Percentiles rank a stretch among this genome's conserved stretches.
phyloP scores from a whole-genome alignment of 495 filamentous ascomycete genomes.

The Penicillium lagena region DNA sequence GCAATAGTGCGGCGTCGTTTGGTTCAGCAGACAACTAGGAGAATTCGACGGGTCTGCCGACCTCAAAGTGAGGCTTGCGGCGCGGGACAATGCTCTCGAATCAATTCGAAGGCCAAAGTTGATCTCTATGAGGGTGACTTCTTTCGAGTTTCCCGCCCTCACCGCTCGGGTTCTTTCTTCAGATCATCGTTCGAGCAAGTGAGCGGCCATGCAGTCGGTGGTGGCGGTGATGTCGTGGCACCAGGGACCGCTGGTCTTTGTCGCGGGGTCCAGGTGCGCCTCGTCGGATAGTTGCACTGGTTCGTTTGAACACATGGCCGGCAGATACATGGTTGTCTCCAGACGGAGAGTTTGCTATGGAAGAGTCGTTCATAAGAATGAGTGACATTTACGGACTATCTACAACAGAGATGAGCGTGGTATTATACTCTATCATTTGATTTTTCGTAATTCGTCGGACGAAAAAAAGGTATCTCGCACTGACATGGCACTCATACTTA shows the following conservation, averaged over 20 bases:
- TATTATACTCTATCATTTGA: conserved; percentile 40
- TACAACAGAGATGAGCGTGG: conserved; percentile 13
- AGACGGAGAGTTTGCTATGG: neutral
- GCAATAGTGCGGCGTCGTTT: too few species aligned
- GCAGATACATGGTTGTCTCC: neutral
- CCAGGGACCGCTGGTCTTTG: conserved; percentile 18
- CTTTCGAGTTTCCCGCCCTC: neutral
- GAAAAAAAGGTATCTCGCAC: conserved; percentile 14
- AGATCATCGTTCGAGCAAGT: neutral
- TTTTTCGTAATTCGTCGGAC: conserved; percentile 36
- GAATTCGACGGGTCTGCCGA: neutral
- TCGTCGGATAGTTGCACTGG: too few species aligned
- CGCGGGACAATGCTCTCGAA: conserved; percentile 6
- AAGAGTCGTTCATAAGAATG: too few species aligned
- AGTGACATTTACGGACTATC: too few species aligned
- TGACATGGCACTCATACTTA: conserved; percentile 20
- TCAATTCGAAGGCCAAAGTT: neutral
- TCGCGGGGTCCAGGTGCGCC: conserved; percentile 11
- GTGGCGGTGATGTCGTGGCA: conserved; percentile 35
- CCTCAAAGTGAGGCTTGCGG: conserved; percentile 22
- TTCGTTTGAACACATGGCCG: neutral
- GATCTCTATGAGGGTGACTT: too few species aligned
- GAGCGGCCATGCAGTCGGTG: conserved; percentile 11
- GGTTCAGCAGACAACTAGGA: too few species aligned
- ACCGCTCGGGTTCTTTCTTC: conserved; percentile 8